Conservation (phyloP, 208 protist species). For the Leishmania guyanensis region DNA sequence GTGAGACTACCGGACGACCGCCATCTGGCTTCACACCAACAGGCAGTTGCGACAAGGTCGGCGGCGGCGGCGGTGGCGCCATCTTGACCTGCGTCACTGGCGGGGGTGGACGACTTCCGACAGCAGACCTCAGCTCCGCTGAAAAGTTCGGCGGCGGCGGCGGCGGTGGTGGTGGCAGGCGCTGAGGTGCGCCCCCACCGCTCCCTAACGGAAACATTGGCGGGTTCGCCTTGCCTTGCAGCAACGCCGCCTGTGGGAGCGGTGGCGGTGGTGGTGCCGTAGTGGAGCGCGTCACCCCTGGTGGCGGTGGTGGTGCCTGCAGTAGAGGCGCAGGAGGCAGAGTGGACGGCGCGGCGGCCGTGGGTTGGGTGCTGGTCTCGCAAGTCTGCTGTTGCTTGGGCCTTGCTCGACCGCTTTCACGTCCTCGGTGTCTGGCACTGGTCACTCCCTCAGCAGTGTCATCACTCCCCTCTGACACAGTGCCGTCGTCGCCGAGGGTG, state of each 20-base stretch:
- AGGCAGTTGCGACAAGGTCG: background rate
- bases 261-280: conserved; percentile 39
- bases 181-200: background rate
- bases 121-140: conserved; percentile 6
- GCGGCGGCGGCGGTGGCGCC: background rate
- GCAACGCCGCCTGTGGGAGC: conserved; percentile 12
- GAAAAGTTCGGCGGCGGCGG: conserved; percentile 30
- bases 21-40: background rate
- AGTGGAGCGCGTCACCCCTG: conserved; percentile 32
- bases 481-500: background rate
- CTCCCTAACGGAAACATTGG: conserved; percentile 2
- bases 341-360: background rate
- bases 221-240: conserved; percentile 14
- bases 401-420: background rate
- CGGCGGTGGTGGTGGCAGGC: conserved; percentile 4
- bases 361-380: background rate
- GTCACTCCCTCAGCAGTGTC: background rate
- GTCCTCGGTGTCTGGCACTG: background rate
- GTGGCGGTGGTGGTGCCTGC: conserved; percentile 20
- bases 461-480: background rate
- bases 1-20: background rate
- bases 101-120: conserved; percentile 11
- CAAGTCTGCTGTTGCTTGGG: background rate
- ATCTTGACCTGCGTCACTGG: background rate
- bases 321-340: background rate